Evolutionary conservation across 2,329 filamentous ascomycete genomes (phyloP).

Genomic region (Aspergillus luchuensis): DNA sequence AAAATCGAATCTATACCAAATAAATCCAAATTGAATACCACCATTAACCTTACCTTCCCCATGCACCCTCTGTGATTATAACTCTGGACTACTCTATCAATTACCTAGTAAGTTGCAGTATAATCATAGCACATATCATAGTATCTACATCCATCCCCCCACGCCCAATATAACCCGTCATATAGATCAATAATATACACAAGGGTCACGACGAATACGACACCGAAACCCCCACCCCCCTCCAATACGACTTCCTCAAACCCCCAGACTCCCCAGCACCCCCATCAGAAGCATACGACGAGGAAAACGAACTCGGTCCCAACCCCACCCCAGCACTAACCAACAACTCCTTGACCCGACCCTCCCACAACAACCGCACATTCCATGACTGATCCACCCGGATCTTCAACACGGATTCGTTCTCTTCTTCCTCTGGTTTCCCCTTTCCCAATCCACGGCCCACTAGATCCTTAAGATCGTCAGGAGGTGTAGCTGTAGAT

Average conservation of each 20-base stretch:
- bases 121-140: neutral
- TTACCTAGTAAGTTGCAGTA: neutral
- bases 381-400: conserved; percentile 85
- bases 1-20: neutral
- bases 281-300: conserved; percentile 27
- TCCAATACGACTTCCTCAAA: conserved; percentile 40
- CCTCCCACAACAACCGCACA: conserved; percentile 88
- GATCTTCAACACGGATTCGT: conserved; percentile 85
- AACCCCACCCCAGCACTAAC: conserved; percentile 88
- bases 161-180: neutral
- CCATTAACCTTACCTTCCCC: neutral
- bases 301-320: conserved; percentile 55
- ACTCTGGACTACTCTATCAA: neutral
- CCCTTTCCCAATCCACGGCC: too few relatives aligned
- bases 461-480: neutral
- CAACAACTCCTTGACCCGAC: conserved; percentile 84
- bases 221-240: conserved; percentile 45
- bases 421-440: conserved; percentile 57
- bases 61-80: neutral
- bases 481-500: conserved; percentile 14
- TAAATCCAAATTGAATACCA: neutral
- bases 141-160: neutral
- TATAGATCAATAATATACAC: neutral
- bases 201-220: conserved; percentile 43
- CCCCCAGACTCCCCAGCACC: conserved; percentile 21